These are phyloP conservation scores for Cladosporium sp. DNA, from an alignment of 2,329 filamentous ascomycete genomes.

Conservation along the genomic window DNA sequence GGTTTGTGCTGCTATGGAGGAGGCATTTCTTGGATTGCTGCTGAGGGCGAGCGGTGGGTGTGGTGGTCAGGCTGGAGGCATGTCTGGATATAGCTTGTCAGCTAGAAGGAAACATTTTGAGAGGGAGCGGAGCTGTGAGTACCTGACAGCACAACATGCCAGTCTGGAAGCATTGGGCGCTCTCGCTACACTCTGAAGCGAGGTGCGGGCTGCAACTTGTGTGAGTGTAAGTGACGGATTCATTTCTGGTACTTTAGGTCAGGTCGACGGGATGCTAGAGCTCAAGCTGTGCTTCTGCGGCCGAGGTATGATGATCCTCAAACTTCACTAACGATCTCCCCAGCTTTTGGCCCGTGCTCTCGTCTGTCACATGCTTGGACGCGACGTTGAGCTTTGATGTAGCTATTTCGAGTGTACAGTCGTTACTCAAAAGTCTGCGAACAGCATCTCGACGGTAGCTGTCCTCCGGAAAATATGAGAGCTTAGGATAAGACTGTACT, in stretches of 20 bases:
- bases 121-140: background rate
- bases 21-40: background rate
- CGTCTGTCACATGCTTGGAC: background rate
- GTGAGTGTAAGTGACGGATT: background rate
- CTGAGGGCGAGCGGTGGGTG: background rate
- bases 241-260: background rate
- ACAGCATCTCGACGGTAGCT: no score
- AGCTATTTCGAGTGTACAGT: no score
- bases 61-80: background rate
- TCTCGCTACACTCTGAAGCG: background rate
- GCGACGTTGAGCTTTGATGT: no score
- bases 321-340: background rate
- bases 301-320: background rate
- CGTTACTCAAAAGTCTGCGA: no score
- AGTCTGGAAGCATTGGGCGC: background rate
- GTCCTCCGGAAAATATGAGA: no score
- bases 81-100: background rate
- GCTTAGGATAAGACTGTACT: no score
- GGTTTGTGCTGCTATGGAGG: background rate
- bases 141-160: background rate
- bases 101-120: background rate
- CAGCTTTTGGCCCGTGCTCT: background rate
- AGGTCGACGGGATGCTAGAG: background rate
- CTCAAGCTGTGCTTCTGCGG: background rate
- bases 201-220: background rate